Evolutionary conservation across 495 filamentous ascomycete genomes (phyloP), one percentile per base, ranked within the genome.

Genomic region (Aspergillus heteromorphus): DNA sequence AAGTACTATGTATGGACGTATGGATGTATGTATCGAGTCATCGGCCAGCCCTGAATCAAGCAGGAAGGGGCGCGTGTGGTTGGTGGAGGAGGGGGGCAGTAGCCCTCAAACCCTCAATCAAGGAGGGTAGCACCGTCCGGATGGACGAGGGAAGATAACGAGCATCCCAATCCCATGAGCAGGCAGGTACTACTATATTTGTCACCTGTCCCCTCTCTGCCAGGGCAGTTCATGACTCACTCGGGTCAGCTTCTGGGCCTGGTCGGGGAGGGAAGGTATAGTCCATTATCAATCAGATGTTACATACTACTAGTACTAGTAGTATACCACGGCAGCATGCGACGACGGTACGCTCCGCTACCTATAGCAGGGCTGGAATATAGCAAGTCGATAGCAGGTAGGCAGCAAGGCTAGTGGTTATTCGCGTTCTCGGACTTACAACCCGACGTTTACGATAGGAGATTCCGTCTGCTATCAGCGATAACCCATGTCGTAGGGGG

Each of bases 151-250:
- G 53, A 59, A 45, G 61, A 57, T 56, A 56, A 61, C 57, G 40
- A 49, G 53, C 56, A 57, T 48, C 45, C 21, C 53, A 53, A 65
- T 61, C 66, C 59, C 66, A 69, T 67, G 66, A 65, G 56, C 66
- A 63, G 13, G 23, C 57, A 62, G 49, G 57, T 60, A 59, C 55
- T 55, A 59, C 58, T 56, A 53, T 65, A 60, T 74, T 70, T 74
- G 69, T 74, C 71, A 71, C 69, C 68, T 71, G 69, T 69, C 55
- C 61, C 62, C 36, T 31, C 27, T 49, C 38, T 58, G 42, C 23
- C 43, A 54, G 49, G 45, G 61, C 41, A 56, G 48, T 57, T 62
- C 65, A 73, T 72, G 71, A 73, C 67, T 72, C 71, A 69, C 57
- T 48, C 45, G 48, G 29, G 54, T 59, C 56, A 54, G 53, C 50